Base-by-base conservation (phyloP, 2,329 filamentous ascomycete genomes). In the Talaromyces sp. region DNA sequence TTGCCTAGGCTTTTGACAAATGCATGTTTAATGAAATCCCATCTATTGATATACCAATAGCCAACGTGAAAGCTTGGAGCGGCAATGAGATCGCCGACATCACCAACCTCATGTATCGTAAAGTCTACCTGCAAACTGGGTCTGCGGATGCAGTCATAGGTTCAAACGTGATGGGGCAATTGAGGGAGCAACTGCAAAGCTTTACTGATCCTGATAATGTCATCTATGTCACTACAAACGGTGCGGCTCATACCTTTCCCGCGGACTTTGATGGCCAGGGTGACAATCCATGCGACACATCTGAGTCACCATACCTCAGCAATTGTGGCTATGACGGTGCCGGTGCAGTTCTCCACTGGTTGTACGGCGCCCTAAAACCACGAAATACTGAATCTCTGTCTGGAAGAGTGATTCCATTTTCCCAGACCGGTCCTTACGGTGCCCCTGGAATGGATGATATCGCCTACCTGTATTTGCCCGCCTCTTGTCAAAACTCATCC, bases 301-400 rank as follows among this genome's bases (percentile, higher is more conserved):
- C 68, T 8, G 43, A 35, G 5, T 65, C 67, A 0, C 69, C 68
- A 8, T 70, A 65, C 35, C 60, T 68, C 35, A 70, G 69, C 35
- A 68, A 70, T 48, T 68, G 69, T 22, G 45, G 48, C n/a, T 70
- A 68, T 39, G 69, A 70, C 48, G 69, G 69, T 22, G 69, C 68
- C 16, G 69, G 69, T 6, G 68, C 64, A 16, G 67, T 59, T n/a
- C 43, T 69, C 9, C 11, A 67, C 27, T 69, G 65, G 68, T 35
- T 69, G n/a, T 67, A 70, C 48, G 65, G 62, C 2, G 1, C n/a
- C 7, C 47, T 70, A 2, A 63, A 60, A 13, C 45, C 64, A 3
- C 52, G 39, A 10, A 68, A 66, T 35, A 60, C 64, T 1, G 64
- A 62, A 1, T 43, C 27, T 4, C 56, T 64, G 3, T 37, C 67